Evolutionary conservation across 441 rosid species (phyloP), one percentile per base, ranked within the genome.

Genomic region (Aleurites moluccanus): DNA sequence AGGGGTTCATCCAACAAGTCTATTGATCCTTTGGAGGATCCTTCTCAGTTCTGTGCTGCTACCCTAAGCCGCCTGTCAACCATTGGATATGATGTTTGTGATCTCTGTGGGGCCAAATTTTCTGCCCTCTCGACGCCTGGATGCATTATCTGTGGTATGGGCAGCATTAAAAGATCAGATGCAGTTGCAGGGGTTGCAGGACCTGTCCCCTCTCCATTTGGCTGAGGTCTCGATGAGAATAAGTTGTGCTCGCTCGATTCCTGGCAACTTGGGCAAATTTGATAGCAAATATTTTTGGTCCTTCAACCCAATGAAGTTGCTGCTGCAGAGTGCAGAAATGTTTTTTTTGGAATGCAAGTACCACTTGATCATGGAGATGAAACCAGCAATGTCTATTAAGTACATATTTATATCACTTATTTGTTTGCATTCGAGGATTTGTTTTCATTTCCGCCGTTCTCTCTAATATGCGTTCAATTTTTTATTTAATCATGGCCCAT

Each of bases 141-240:
- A 42, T 96, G 99, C 88, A 88, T 96, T 57, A 92, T 92, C 33
- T 96, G 99, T 75, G 99, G 99, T 62, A 93, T 96, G 99, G 99
- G 99, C 83, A 89, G 91, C 69, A 90, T 95, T 53, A 89, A 91
- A 82, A 83, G 99, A 70, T 95, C 99, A 30, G 99, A 93, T 77
- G 97, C 98, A 18, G 83, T 90, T 21, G 80, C 63, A 11, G 63
- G 63, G 63, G 33, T 52, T 16, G 21, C 90, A 21, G 99, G 90
- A 56, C 90, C 94, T 15, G 93, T 83, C 27, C 83, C 97, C 69
- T 86, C 98, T 15, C 99, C 97, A 13, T 93, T 96, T 14, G 97
- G 98, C 83, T 93, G 81, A 88, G 74, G 3, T 65, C 45, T 50
- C 18, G 23, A 4, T 20, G 11, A 15, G 30, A 33, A 21, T 47